Base-by-base conservation (phyloP, 2,329 filamentous ascomycete species). In the Zymoseptoria ardabiliae region DNA sequence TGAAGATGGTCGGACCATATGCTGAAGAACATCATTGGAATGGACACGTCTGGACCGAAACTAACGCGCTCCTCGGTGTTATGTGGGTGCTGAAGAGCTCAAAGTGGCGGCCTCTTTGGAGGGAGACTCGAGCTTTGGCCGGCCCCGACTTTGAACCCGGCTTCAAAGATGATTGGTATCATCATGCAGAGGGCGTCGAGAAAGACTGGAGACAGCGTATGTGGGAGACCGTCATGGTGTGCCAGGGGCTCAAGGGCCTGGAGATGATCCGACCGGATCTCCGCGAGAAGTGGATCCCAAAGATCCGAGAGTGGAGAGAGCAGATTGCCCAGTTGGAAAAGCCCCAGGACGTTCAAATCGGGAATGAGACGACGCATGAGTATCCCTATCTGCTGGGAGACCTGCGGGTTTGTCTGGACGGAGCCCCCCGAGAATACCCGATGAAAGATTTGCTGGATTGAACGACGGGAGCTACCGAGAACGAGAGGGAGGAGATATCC, bases 181-280 rank as follows among this genome's bases (percentile, higher is more conserved):
- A 53, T 2, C 51, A 57, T 2, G n/a, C 61, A 2, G 58, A 50
- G 2, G 53, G 55, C 13, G n/a, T n/a, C n/a, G n/a, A n/a, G n/a
- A 35, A 23, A 10, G 53, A 63, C 23, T 69, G 65, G 66, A 59
- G 65, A 48, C 64, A 69, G 62, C 64, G 61, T 19, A 25, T 73
- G 53, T 69, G 66, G 56, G 66, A 68, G 49, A 57, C 64, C 59
- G 64, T 68, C 3, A 54, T 72, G 56, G 45, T 69, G 22, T 66
- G 59, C 45, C 70, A 71, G 55, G 71, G 71, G 1, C 58, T 73
- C 6, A 66, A 69, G 22, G 70, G 70, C 4, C 61, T 71, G 55
- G 67, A 66, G 22, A 66, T 73, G 63, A 66, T 72, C 10, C 13
- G 58, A 19, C 58, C 60, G 2, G 50, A 23, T 11, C n/a, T 41